Percentiles rank a stretch among this genome's conserved stretches.
Evolutionary conservation across 139 green algal species (phyloP).

Genomic region (Eudorina sp.): DNA sequence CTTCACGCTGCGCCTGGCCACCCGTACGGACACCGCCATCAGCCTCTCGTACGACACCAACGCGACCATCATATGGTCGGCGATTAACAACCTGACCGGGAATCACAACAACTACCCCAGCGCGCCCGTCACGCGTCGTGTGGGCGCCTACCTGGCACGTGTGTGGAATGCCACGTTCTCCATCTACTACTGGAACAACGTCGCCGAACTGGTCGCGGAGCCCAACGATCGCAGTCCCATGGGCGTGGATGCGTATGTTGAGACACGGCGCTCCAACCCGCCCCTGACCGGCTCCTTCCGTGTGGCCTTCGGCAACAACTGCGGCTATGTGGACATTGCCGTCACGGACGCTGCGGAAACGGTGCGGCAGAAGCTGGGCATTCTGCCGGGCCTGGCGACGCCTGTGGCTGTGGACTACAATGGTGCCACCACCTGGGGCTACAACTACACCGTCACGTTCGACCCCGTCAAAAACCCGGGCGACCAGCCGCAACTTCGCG

Average conservation of each 20-base stretch:
- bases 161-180: slow-evolving; percentile 27
- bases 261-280: background rate
- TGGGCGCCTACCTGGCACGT: slow-evolving; percentile 25
- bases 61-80: background rate
- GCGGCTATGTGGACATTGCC: slow-evolving; percentile 10
- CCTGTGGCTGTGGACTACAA: slow-evolving; percentile 1
- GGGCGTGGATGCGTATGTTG: background rate
- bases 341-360: background rate
- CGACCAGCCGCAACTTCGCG: slow-evolving; percentile 38
- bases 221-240: background rate
- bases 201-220: background rate
- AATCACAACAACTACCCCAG: background rate
- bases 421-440: background rate
- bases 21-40: background rate
- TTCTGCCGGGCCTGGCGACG: slow-evolving; percentile 12
- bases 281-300: slow-evolving; percentile 1
- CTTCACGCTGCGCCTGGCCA: background rate
- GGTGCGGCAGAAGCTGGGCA: background rate
- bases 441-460: slow-evolving; percentile 34
- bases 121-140: background rate
- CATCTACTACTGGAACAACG: background rate
- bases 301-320: slow-evolving; percentile 9
- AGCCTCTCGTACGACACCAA: slow-evolving; percentile 5
- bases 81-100: slow-evolving; percentile 11
- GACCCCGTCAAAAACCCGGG: slow-evolving; percentile 42